phyloP scores from a whole-genome alignment of 2,329 filamentous ascomycete species.

The Pseudocercospora ulei region DNA sequence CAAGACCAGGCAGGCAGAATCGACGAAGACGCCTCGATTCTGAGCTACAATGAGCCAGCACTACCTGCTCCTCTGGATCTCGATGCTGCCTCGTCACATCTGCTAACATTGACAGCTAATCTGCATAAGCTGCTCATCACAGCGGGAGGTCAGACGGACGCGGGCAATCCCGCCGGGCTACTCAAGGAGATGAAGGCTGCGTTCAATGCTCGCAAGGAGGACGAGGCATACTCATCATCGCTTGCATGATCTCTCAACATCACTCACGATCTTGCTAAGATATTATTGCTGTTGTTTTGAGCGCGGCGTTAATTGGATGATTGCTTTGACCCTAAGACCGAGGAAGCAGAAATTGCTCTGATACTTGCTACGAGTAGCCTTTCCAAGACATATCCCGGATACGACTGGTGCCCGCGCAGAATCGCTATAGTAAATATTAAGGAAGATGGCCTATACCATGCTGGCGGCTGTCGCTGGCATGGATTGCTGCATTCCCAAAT shows the following conservation, averaged over 20 bases:
- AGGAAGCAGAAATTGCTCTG: too few species aligned
- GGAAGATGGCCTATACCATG: too few species aligned
- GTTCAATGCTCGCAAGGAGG: constrained; percentile 6
- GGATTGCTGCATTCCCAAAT: too few species aligned
- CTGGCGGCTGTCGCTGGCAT: too few species aligned
- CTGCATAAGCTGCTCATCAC: constrained; percentile 16
- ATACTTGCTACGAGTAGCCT: too few species aligned
- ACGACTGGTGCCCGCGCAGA: too few species aligned
- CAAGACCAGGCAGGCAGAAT: constrained; percentile 12
- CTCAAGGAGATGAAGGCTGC: constrained; percentile 16
- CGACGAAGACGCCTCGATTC: constrained; percentile 19
- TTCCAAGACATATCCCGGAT: too few species aligned
- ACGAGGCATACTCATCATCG: constrained; percentile 17
- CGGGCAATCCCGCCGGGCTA: constrained; percentile 1
- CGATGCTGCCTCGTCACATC: constrained; percentile 9
- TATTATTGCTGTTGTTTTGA: constrained; percentile 8
- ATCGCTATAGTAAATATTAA: too few species aligned
- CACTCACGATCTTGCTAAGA: neutral
- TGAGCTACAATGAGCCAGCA: constrained; percentile 27
- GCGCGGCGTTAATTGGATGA: constrained; percentile 2
- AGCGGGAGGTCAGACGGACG: constrained; percentile 10
- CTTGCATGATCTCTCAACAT: constrained; percentile 1
- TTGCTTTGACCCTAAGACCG: constrained; percentile 7
- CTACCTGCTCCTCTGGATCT: constrained; percentile 14
- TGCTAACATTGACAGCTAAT: constrained; percentile 14